phyloP scores from a whole-genome alignment of 768 basidiomycete genomes.

The Mrakia blollopis region DNA sequence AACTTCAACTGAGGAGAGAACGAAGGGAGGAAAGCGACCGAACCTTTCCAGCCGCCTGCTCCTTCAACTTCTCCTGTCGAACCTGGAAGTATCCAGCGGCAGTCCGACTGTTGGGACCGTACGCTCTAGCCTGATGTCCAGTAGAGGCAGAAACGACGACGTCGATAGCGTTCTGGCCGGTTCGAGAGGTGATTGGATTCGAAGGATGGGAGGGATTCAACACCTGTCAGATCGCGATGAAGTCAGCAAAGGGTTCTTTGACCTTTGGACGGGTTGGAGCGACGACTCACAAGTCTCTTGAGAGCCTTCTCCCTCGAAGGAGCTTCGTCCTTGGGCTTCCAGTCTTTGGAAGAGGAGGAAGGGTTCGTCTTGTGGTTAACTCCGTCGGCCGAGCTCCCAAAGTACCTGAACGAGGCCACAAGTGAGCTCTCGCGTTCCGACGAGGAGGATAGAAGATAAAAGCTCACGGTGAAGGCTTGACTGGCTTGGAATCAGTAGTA shows the following conservation, averaged over 20 bases:
- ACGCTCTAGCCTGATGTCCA: slow-evolving; percentile 11
- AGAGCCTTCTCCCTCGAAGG: neutral
- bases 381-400: neutral
- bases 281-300: neutral
- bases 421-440: too few relatives aligned
- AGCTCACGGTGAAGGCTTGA: too few relatives aligned
- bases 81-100: neutral
- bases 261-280: neutral
- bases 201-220: neutral
- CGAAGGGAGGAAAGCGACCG: neutral
- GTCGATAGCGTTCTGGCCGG: slow-evolving; percentile 4
- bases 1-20: too few relatives aligned
- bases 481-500: neutral
- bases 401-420: neutral
- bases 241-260: neutral
- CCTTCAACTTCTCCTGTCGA: slow-evolving; percentile 15
- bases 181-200: neutral
- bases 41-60: slow-evolving; percentile 15
- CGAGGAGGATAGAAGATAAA: too few relatives aligned
- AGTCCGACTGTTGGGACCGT: neutral
- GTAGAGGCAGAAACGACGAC: slow-evolving; percentile 12
- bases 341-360: neutral
- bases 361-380: neutral
- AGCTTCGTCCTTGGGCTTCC: slow-evolving; percentile 2
- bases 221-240: neutral